Evolutionary conservation across 2,329 filamentous ascomycete species (phyloP).

Genomic region (Hypoxylon sp.): DNA sequence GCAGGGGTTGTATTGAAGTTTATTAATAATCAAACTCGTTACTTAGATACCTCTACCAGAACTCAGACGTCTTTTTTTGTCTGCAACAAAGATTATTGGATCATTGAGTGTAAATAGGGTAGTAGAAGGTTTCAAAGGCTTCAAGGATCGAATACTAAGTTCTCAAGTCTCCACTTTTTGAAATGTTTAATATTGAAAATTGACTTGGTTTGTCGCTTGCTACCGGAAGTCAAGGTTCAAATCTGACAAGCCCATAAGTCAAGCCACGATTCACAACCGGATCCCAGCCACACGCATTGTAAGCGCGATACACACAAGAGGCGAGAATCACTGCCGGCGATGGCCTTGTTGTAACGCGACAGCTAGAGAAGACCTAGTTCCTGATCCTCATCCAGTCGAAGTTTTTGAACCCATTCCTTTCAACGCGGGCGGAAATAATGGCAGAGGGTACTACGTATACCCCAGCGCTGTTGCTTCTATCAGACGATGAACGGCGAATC

Average conservation of each 20-base stretch:
- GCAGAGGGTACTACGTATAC: slow-evolving; percentile 51
- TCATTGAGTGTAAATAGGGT: neutral
- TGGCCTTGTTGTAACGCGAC: neutral
- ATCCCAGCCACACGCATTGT: slow-evolving; percentile 18
- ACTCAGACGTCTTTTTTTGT: too few relatives aligned
- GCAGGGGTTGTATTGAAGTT: neutral
- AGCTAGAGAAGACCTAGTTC: neutral
- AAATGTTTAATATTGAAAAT: neutral
- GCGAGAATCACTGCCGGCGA: neutral
- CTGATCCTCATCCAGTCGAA: neutral
- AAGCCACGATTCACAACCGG: slow-evolving; percentile 22
- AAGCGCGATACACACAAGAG: slow-evolving; percentile 10
- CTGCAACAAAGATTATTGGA: neutral
- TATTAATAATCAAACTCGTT: slow-evolving; percentile 6
- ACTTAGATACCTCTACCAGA: neutral
- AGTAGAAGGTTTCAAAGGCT: neutral
- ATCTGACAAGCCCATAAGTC: neutral
- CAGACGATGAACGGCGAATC: slow-evolving; percentile 73
- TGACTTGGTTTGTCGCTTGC: neutral
- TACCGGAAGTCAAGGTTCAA: neutral
- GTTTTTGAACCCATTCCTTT: neutral
- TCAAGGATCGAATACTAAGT: neutral
- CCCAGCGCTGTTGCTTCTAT: slow-evolving; percentile 64
- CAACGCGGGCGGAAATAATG: slow-evolving; percentile 34
- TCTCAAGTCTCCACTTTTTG: neutral